phyloP scores from a whole-genome alignment of 2,329 filamentous ascomycete genomes.

The Fusarium oxysporum region DNA sequence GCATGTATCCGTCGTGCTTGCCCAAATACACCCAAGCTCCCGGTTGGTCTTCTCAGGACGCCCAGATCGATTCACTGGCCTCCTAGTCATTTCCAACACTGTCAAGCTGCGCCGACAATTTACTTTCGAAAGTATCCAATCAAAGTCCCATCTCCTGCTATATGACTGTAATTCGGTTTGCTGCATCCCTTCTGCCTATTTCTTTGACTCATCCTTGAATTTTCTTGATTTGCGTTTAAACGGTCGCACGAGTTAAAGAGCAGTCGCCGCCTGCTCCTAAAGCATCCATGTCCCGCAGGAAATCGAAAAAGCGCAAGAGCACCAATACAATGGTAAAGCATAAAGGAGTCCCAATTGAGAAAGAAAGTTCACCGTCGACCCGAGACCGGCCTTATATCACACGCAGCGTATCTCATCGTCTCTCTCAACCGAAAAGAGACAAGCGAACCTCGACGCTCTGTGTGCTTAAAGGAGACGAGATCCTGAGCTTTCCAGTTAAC shows the following conservation, averaged over 20 bases:
- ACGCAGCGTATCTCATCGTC: neutral
- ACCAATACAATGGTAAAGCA: neutral
- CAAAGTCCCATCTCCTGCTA: neutral
- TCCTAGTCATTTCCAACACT: neutral
- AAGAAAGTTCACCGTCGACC: neutral
- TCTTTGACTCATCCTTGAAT: neutral
- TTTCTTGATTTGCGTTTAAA: neutral
- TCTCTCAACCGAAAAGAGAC: neutral
- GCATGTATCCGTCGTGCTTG: neutral
- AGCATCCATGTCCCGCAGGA: neutral
- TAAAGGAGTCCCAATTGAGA: neutral
- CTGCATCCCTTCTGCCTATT: neutral
- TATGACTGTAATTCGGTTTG: neutral
- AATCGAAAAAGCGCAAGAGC: neutral
- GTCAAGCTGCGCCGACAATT: neutral
- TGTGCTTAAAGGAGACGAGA: neutral
- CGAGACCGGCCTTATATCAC: neutral
- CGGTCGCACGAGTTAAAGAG: neutral
- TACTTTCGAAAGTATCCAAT: neutral
- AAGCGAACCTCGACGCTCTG: neutral
- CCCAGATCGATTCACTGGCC: neutral
- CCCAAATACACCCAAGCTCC: neutral
- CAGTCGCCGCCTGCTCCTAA: neutral
- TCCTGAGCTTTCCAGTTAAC: conserved; percentile 1
- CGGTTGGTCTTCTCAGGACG: neutral